Evolutionary conservation across 164 flowering plant genomes (phyloP).

Genomic region (Buxus sempervirens): DNA sequence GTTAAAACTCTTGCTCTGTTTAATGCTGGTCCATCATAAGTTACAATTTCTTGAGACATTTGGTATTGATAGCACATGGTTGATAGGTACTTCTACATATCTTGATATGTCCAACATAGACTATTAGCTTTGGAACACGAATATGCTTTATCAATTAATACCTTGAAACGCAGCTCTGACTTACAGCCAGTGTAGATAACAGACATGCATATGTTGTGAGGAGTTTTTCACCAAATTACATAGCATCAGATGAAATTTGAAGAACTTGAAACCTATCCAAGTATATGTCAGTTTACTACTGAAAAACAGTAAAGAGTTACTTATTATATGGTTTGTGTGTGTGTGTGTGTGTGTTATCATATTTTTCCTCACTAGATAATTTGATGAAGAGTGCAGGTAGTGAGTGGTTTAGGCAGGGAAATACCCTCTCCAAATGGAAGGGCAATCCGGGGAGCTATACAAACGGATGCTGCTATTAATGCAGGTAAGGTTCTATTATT

Average conservation of each 20-base stretch:
- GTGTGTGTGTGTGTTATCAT: too few relatives aligned
- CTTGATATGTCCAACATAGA: not conserved
- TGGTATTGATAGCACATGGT: not conserved
- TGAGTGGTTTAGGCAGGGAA: slow-evolving; percentile 90
- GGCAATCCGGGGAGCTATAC: slow-evolving; percentile 83
- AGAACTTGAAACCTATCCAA: not conserved
- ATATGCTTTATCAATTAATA: not conserved
- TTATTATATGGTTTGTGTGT: too few relatives aligned
- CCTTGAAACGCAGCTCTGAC: not conserved
- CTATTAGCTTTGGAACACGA: not conserved
- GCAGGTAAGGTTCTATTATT: slow-evolving; percentile 42
- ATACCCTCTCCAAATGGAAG: slow-evolving; percentile 88
- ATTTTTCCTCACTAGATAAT: not conserved
- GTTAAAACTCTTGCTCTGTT: not conserved
- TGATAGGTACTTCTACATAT: not conserved
- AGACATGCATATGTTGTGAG: not conserved
- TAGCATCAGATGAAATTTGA: not conserved
- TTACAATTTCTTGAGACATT: not conserved
- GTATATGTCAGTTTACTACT: too few relatives aligned
- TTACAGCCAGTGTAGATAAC: not conserved
- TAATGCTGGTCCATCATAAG: not conserved
- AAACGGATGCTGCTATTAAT: slow-evolving; percentile 91
- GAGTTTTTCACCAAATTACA: not conserved
- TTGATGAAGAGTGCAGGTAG: slow-evolving; percentile 44
- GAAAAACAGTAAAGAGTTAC: too few relatives aligned